Conservation (phyloP, 495 filamentous ascomycete species). For the Aspergillus asperescens region DNA sequence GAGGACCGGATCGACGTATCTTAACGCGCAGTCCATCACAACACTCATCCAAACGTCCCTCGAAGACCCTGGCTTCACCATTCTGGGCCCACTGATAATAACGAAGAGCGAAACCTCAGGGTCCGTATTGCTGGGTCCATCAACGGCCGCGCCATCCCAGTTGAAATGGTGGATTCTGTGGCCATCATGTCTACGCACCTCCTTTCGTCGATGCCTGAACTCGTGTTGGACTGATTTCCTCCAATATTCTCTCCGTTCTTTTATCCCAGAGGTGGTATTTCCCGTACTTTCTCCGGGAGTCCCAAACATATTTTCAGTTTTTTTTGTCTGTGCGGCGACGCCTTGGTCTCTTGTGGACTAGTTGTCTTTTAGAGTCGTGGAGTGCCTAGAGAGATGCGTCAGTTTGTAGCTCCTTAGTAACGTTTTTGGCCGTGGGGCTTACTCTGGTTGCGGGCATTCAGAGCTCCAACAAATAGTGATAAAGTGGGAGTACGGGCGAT, state of each 20-base stretch:
- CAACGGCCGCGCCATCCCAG: conserved; percentile 20
- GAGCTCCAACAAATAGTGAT: no score
- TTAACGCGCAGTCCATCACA: neutral
- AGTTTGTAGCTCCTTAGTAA: no score
- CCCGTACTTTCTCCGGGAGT: no score
- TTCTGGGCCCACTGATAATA: conserved; percentile 19
- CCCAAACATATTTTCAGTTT: no score
- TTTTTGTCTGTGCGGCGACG: no score
- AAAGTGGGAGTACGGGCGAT: no score
- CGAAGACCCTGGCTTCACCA: neutral
- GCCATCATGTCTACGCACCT: neutral
- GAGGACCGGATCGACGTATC: conserved; percentile 23
- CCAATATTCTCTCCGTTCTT: neutral
- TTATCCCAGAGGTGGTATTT: neutral
- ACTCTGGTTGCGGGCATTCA: no score
- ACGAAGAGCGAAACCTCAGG: conserved; percentile 31
- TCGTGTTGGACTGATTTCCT: neutral
- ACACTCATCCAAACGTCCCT: neutral
- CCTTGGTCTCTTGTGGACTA: no score
- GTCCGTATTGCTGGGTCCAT: conserved; percentile 20
- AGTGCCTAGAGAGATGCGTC: no score
- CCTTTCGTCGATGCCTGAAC: neutral
- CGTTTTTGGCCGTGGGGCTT: no score
- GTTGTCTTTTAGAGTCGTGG: no score
- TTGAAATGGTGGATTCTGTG: conserved; percentile 34